phyloP scores from a whole-genome alignment of 176 grass and related monocot species.

The Pharus latifolius region DNA sequence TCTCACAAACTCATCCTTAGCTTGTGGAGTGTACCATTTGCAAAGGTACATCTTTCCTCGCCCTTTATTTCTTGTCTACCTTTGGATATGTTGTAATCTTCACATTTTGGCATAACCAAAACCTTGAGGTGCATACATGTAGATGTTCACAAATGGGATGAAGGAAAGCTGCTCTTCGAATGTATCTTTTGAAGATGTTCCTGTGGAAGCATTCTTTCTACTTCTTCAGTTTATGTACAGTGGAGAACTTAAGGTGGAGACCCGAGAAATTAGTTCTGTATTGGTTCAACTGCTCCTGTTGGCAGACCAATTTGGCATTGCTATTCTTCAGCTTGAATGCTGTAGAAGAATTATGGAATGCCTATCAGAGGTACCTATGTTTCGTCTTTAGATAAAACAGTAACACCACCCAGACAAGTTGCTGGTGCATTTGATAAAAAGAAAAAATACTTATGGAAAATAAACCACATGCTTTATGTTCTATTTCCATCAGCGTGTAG shows the following conservation, averaged over 20 bases:
- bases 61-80: not conserved
- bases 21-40: slow-evolving; percentile 61
- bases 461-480: no score
- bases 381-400: slow-evolving; percentile 9
- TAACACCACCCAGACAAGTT: slow-evolving; percentile 8
- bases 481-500: not conserved
- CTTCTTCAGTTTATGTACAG: slow-evolving; percentile 87
- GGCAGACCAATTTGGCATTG: slow-evolving; percentile 72
- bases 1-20: slow-evolving; percentile 87
- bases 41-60: slow-evolving; percentile 51
- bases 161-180: slow-evolving; percentile 68
- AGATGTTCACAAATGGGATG: slow-evolving; percentile 99
- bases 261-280: slow-evolving; percentile 24
- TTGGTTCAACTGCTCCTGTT: slow-evolving; percentile 66
- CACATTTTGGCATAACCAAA: slow-evolving; percentile 1
- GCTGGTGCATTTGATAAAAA: not conserved
- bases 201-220: slow-evolving; percentile 56
- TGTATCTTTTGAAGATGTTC: slow-evolving; percentile 56
- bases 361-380: slow-evolving; percentile 69
- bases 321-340: slow-evolving; percentile 78
- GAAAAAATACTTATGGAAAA: not conserved
- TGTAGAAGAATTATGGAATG: slow-evolving; percentile 66
- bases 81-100: not conserved
- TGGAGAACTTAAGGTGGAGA: slow-evolving; percentile 49
- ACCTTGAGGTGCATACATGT: slow-evolving; percentile 3